Percentiles rank a stretch among this genome's conserved stretches.
phyloP scores from a whole-genome alignment of 495 filamentous ascomycete species.

The Antarctomyces pellizariae region DNA sequence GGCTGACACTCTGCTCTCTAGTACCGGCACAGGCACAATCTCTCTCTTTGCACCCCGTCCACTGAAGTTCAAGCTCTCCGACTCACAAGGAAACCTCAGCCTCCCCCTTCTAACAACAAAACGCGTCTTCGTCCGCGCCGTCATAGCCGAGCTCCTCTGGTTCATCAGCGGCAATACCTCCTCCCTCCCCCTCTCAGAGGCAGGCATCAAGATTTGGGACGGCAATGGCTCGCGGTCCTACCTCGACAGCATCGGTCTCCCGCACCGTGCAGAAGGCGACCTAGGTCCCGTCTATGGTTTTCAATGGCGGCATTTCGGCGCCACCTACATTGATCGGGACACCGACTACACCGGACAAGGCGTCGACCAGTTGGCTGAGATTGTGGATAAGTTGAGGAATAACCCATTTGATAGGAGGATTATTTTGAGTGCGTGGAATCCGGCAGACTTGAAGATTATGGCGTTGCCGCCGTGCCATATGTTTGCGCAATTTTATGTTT shows the following conservation, averaged over 20 bases:
- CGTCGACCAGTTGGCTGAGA: slow-evolving; percentile 73
- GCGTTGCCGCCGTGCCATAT: slow-evolving; percentile 93
- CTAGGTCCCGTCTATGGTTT: slow-evolving; percentile 95
- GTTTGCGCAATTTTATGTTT: slow-evolving; percentile 98
- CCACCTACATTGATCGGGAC: slow-evolving; percentile 53
- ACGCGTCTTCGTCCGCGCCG: slow-evolving; percentile 78
- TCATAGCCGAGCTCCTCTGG: slow-evolving; percentile 90
- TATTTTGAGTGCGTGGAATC: slow-evolving; percentile 86
- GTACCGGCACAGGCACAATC: slow-evolving; percentile 81
- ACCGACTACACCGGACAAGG: slow-evolving; percentile 76
- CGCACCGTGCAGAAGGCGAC: slow-evolving; percentile 62
- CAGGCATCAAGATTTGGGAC: slow-evolving; percentile 93
- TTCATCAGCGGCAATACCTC: slow-evolving; percentile 74
- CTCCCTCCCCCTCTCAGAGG: slow-evolving; percentile 41
- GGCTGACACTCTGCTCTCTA: slow-evolving; percentile 11
- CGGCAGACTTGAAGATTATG: slow-evolving; percentile 66
- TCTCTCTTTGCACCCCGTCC: slow-evolving; percentile 72
- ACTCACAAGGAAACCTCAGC: slow-evolving; percentile 29
- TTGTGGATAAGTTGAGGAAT: slow-evolving; percentile 56
- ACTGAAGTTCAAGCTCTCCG: slow-evolving; percentile 64
- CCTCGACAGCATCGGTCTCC: slow-evolving; percentile 63
- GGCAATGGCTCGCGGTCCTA: slow-evolving; percentile 78
- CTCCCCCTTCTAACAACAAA: slow-evolving; percentile 91
- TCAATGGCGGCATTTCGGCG: slow-evolving; percentile 97
- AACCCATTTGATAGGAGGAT: slow-evolving; percentile 77